phyloP scores from a whole-genome alignment of 306 rosid genomes.

The Acacia crassicarpa region DNA sequence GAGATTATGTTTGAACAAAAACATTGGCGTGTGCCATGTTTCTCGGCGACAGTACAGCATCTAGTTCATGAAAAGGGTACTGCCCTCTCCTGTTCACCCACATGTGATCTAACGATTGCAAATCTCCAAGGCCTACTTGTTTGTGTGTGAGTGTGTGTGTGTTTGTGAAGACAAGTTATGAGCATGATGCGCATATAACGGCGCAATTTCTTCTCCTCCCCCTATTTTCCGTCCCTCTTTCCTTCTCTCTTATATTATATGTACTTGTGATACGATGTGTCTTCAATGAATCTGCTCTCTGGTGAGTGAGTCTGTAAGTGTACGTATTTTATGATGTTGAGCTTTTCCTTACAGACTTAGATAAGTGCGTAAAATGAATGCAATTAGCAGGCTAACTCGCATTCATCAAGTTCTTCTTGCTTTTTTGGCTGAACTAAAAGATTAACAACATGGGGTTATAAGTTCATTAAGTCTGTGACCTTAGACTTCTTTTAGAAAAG shows the following conservation, averaged over 20 bases:
- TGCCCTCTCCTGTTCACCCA: slow-evolving; percentile 28
- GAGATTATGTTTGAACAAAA: slow-evolving; percentile 41
- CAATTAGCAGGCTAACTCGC: too few relatives aligned
- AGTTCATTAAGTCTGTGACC: too few relatives aligned
- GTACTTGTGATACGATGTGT: too few relatives aligned
- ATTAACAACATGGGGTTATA: too few relatives aligned
- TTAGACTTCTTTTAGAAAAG: too few relatives aligned
- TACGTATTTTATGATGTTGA: background rate
- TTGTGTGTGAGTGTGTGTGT: too few relatives aligned
- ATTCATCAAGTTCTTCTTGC: too few relatives aligned
- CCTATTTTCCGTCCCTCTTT: background rate
- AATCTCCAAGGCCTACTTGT: background rate
- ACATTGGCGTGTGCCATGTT: slow-evolving; percentile 38
- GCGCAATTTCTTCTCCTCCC: slow-evolving; percentile 29
- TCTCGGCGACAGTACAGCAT: slow-evolving; percentile 14
- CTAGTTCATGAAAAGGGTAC: slow-evolving; percentile 14
- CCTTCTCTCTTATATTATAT: background rate
- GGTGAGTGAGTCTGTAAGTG: too few relatives aligned
- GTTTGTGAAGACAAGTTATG: slow-evolving; percentile 28
- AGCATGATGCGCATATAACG: slow-evolving; percentile 51
- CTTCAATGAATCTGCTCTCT: too few relatives aligned
- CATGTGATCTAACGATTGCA: slow-evolving; percentile 26
- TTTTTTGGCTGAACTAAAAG: too few relatives aligned
- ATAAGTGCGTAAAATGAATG: background rate
- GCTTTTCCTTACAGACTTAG: background rate